These are phyloP conservation scores for Schizophyllum commune DNA, from an alignment of 1,284 basidiomycete genomes.

Conservation along the genomic window DNA sequence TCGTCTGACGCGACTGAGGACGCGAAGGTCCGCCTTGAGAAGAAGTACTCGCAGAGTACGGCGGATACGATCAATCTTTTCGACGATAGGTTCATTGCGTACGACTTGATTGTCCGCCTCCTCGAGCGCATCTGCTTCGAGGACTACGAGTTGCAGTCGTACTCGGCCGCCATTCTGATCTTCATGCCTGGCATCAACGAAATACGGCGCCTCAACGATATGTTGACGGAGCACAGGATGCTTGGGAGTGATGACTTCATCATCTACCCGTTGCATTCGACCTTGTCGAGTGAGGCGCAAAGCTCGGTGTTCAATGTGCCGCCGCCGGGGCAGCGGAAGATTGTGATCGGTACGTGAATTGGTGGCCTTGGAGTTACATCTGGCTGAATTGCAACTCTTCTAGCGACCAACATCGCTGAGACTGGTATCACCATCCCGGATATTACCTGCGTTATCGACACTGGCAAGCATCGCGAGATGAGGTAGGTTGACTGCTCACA, in stretches of 20 bases:
- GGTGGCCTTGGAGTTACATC: not conserved
- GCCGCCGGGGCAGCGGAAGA: conserved; percentile 76
- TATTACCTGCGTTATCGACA: conserved; percentile 96
- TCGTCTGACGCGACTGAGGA: conserved; percentile 28
- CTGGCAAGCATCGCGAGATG: conserved; percentile 92
- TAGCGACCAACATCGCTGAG: conserved; percentile 79
- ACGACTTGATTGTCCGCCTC: conserved; percentile 82
- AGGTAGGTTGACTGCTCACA: conserved; percentile 34
- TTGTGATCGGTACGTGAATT: conserved; percentile 70
- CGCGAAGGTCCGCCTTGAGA: conserved; percentile 53
- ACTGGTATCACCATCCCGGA: conserved; percentile 98
- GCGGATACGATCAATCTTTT: conserved; percentile 78
- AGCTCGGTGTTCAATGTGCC: conserved; percentile 86
- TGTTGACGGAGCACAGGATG: conserved; percentile 65
- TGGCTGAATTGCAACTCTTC: conserved; percentile 6
- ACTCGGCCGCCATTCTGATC: conserved; percentile 81
- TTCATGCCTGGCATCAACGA: conserved; percentile 95
- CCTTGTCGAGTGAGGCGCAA: conserved; percentile 86
- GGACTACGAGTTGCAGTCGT: conserved; percentile 42
- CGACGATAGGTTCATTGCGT: conserved; percentile 87
- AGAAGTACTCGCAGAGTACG: conserved; percentile 68
- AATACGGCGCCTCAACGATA: conserved; percentile 85
- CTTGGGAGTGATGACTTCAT: conserved; percentile 73
- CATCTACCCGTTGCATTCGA: conserved; percentile 91
- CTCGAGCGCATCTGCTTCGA: conserved; percentile 85